Evolutionary conservation across 1,284 basidiomycete genomes (phyloP).

Genomic region (Puccinia novopanici): DNA sequence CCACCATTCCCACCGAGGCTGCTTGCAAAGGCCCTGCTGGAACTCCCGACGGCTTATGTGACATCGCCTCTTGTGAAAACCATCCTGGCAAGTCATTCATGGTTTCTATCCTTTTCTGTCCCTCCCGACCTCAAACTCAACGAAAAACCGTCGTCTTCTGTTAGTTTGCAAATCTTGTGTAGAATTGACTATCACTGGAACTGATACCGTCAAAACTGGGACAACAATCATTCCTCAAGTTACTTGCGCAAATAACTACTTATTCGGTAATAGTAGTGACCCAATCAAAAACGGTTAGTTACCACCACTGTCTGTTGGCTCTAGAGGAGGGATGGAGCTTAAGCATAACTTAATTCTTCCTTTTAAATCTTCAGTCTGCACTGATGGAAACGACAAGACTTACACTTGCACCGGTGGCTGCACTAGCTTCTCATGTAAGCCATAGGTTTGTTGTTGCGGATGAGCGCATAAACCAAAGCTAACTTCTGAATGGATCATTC

Average conservation of each 20-base stretch:
- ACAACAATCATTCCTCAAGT: conserved; percentile 14
- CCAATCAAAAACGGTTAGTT: conserved; percentile 24
- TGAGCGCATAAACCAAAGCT: not conserved
- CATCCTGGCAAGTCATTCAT: conserved; percentile 15
- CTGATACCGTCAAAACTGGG: conserved; percentile 8
- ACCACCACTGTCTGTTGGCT: too few relatives aligned
- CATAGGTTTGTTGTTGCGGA: not conserved
- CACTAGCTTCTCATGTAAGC: not conserved
- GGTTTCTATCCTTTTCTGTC: not conserved
- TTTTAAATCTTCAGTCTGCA: conserved; percentile 9
- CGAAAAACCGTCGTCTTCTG: not conserved
- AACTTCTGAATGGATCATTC: not conserved
- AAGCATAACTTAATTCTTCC: too few relatives aligned
- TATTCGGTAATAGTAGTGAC: conserved; percentile 21
- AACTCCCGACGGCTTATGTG: conserved; percentile 18
- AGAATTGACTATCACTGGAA: conserved; percentile 30
- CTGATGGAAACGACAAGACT: not conserved
- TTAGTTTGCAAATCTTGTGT: conserved; percentile 29
- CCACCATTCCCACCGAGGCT: conserved; percentile 26
- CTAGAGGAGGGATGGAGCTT: too few relatives aligned
- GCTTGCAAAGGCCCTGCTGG: conserved; percentile 35
- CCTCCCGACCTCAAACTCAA: not conserved
- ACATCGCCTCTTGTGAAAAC: conserved; percentile 23
- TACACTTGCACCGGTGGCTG: conserved; percentile 4
- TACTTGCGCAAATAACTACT: conserved; percentile 31